A percentile compares a stretch with the other conserved stretches of the same genome.
phyloP scores from a whole-genome alignment of 2,329 filamentous ascomycete genomes.

The Amauroascus verrucosus region DNA sequence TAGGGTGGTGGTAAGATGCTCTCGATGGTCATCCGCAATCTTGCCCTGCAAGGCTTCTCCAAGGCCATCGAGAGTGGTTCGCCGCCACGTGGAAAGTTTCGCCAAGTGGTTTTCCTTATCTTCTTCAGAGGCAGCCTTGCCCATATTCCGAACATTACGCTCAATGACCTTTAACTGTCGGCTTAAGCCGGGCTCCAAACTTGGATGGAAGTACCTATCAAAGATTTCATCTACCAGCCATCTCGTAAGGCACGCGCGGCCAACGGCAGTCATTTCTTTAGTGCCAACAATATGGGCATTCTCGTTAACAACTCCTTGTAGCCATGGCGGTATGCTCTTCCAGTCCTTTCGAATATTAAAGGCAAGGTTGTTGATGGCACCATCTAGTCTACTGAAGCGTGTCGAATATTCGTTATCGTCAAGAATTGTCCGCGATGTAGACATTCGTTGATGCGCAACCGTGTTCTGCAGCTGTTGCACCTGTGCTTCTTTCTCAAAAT shows the following conservation, averaged over 20 bases:
- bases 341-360: slow-evolving; percentile 97
- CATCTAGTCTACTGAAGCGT: slow-evolving; percentile 81
- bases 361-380: slow-evolving; percentile 84
- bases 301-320: slow-evolving; percentile 67
- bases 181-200: slow-evolving; percentile 66
- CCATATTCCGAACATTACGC: slow-evolving; percentile 69
- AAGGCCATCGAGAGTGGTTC: slow-evolving; percentile 88
- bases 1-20: slow-evolving; percentile 58
- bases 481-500: slow-evolving; percentile 84
- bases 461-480: slow-evolving; percentile 94
- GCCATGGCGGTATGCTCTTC: slow-evolving; percentile 69
- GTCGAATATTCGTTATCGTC: slow-evolving; percentile 91
- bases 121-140: slow-evolving; percentile 64
- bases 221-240: slow-evolving; percentile 92
- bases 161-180: slow-evolving; percentile 75
- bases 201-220: slow-evolving; percentile 84
- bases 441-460: slow-evolving; percentile 90
- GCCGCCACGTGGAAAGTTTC: slow-evolving; percentile 85
- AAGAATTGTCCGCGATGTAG: slow-evolving; percentile 83
- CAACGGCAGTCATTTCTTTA: slow-evolving; percentile 95
- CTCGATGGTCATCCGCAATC: slow-evolving; percentile 55
- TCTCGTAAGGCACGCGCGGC: slow-evolving; percentile 73
- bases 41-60: slow-evolving; percentile 57
- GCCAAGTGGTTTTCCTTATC: slow-evolving; percentile 79
- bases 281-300: slow-evolving; percentile 80